Percentiles rank a stretch among this genome's conserved stretches.
Conservation (phyloP, 2,329 filamentous ascomycete species). For the Monosporascus sp. region DNA sequence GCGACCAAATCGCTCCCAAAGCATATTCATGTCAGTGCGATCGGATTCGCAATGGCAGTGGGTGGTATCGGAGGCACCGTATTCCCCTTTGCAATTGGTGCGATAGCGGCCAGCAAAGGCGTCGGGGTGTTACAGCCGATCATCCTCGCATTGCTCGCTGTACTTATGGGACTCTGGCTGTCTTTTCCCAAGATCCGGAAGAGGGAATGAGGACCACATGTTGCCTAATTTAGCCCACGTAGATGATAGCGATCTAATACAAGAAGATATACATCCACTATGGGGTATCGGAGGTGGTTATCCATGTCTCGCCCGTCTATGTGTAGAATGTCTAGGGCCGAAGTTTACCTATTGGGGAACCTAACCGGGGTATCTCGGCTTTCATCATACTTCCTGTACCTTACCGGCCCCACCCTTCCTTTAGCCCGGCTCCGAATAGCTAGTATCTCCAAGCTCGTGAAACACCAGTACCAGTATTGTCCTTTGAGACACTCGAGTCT, state of each 20-base stretch:
- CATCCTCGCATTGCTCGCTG: conserved; percentile 39
- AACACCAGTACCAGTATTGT: not conserved
- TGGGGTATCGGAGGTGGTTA: no score
- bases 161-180: not conserved
- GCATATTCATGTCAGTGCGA: conserved; percentile 70
- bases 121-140: conserved; percentile 54
- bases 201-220: not conserved
- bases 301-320: no score
- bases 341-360: no score
- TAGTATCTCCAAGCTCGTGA: not conserved
- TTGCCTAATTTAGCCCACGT: not conserved
- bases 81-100: conserved; percentile 62
- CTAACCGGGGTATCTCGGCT: no score
- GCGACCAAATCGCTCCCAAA: conserved; percentile 69
- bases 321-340: no score
- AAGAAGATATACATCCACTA: not conserved
- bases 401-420: not conserved
- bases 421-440: not conserved
- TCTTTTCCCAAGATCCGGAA: not conserved
- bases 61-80: conserved; percentile 67
- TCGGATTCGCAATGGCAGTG: conserved; percentile 75
- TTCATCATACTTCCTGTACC: no score
- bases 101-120: conserved; percentile 54
- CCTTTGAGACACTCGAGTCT: no score
- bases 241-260: not conserved